Evolutionary conservation across 306 rosid species (phyloP).

Genomic region (Calophaca sinica): DNA sequence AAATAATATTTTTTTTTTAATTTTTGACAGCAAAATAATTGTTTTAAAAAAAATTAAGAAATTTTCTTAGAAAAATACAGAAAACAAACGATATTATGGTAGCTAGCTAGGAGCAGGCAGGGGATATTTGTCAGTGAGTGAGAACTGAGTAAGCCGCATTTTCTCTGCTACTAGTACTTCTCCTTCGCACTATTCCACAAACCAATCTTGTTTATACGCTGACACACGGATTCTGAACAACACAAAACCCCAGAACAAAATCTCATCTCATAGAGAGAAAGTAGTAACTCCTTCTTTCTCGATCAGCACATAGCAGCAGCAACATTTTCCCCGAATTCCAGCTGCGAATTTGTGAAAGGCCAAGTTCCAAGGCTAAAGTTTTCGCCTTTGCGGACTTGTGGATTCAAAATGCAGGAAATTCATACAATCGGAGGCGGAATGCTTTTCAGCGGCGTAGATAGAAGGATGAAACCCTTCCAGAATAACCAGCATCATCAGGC

Average conservation of each 20-base stretch:
- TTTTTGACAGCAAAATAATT: too few relatives aligned
- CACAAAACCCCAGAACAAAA: not conserved
- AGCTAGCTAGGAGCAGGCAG: not conserved
- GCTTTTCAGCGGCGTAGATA: constrained; percentile 60
- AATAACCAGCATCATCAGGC: constrained; percentile 51
- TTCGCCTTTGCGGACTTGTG: not conserved
- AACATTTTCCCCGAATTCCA: constrained; percentile 28
- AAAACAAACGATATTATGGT: too few relatives aligned
- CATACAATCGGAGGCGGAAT: constrained; percentile 58
- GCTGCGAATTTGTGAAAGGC: not conserved
- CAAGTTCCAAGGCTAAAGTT: not conserved
- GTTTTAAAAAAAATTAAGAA: too few relatives aligned
- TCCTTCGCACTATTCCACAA: constrained; percentile 21
- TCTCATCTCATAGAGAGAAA: too few relatives aligned
- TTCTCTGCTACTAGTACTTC: too few relatives aligned
- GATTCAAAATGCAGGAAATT: constrained; percentile 69
- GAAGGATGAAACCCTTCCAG: constrained; percentile 56
- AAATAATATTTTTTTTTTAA: too few relatives aligned
- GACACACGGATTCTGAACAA: not conserved
- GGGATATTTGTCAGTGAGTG: constrained; percentile 42
- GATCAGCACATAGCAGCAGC: not conserved
- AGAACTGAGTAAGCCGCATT: not conserved
- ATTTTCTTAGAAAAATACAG: too few relatives aligned
- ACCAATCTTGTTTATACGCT: not conserved
- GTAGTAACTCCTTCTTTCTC: too few relatives aligned